Conservation (phyloP, 371 early-diverging fungal species). For the Mucor ambiguus region DNA sequence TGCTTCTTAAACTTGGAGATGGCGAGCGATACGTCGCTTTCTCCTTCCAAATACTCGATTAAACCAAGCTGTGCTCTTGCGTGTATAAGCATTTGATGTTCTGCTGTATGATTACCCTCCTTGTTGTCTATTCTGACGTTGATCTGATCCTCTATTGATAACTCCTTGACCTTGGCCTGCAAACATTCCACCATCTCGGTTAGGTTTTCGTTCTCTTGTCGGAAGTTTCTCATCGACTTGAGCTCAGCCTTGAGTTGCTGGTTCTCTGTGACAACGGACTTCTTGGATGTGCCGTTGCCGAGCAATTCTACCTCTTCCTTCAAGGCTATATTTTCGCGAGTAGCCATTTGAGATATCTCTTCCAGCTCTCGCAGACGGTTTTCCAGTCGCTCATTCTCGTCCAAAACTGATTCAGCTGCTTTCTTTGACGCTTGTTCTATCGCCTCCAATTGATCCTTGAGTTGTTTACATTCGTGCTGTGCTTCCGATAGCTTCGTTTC, state of each 20-base stretch:
- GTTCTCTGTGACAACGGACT: constrained; percentile 8
- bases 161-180: constrained; percentile 14
- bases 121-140: not conserved
- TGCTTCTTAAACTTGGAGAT: constrained; percentile 43
- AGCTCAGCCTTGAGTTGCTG: constrained; percentile 11
- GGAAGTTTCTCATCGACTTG: constrained; percentile 7
- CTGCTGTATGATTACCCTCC: constrained; percentile 5
- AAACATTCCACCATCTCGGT: constrained; percentile 12
- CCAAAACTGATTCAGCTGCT: constrained; percentile 11
- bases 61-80: constrained; percentile 41
- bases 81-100: constrained; percentile 34
- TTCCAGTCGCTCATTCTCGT: constrained; percentile 17
- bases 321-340: not conserved
- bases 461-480: constrained; percentile 3
- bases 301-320: constrained; percentile 10
- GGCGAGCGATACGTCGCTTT: constrained; percentile 33
- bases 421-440: constrained; percentile 12
- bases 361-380: constrained; percentile 2
- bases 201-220: constrained; percentile 11
- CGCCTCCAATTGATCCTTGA: constrained; percentile 9
- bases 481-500: not conserved
- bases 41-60: constrained; percentile 46
- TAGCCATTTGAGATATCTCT: not conserved
- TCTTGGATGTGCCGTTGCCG: constrained; percentile 1
- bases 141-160: not conserved